These are phyloP conservation scores for Hymenotorrendiella dingleyae DNA, from an alignment of 2,329 filamentous ascomycete genomes.

Conservation along the genomic window DNA sequence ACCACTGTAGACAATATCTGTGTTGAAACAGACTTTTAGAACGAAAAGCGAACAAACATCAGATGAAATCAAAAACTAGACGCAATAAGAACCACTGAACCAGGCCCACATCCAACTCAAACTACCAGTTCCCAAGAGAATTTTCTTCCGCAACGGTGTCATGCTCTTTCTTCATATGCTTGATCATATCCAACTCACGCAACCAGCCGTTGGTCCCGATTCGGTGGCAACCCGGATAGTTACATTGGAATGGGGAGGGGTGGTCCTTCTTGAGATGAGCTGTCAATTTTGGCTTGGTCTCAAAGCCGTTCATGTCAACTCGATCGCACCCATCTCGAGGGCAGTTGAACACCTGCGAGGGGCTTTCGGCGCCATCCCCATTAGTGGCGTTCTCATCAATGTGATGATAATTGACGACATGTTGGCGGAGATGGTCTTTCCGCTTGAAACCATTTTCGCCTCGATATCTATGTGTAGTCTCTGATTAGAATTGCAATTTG, in stretches of 20 bases:
- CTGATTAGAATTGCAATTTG: neutral
- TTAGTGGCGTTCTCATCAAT: slow-evolving; percentile 16
- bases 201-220: slow-evolving; percentile 16
- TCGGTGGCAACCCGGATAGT: slow-evolving; percentile 13
- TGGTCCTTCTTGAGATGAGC: slow-evolving; percentile 17
- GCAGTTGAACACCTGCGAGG: neutral
- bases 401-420: slow-evolving; percentile 33
- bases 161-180: slow-evolving; percentile 15
- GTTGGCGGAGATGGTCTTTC: slow-evolving; percentile 34
- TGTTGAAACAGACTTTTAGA: too few relatives aligned
- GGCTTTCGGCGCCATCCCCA: neutral
- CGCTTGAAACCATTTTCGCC: slow-evolving; percentile 32
- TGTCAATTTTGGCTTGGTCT: slow-evolving; percentile 6
- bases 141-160: too few relatives aligned
- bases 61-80: too few relatives aligned
- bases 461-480: slow-evolving; percentile 20
- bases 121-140: too few relatives aligned
- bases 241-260: slow-evolving; percentile 13
- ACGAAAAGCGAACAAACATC: too few relatives aligned
- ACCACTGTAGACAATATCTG: too few relatives aligned
- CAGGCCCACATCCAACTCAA: too few relatives aligned
- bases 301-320: slow-evolving; percentile 7
- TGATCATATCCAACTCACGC: slow-evolving; percentile 13
- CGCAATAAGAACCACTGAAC: too few relatives aligned
- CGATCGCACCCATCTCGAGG: slow-evolving; percentile 4